These are phyloP conservation scores for Cladosporium sp. DNA, from an alignment of 2,329 filamentous ascomycete species.

Conservation along the genomic window DNA sequence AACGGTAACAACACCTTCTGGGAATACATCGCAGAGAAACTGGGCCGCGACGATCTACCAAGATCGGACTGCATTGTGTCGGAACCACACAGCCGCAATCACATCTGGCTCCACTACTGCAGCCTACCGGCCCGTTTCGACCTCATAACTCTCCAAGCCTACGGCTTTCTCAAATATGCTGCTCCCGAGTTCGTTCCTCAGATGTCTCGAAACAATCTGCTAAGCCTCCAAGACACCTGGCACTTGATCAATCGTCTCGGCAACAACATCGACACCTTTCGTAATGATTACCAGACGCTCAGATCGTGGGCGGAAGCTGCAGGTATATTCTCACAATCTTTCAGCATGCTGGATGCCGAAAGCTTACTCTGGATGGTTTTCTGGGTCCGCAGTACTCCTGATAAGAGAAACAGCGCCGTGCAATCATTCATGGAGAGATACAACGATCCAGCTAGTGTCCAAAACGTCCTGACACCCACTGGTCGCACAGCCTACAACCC, in stretches of 20 bases:
- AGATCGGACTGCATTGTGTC: constrained; percentile 1
- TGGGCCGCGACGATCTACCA: constrained; percentile 12
- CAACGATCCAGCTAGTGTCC: background rate
- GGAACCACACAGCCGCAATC: background rate
- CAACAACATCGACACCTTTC: background rate
- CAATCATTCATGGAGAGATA: background rate
- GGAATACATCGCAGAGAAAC: constrained; percentile 16
- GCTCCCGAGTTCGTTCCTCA: background rate
- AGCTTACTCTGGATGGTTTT: constrained; percentile 6
- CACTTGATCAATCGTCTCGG: background rate
- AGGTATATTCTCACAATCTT: constrained; percentile 7
- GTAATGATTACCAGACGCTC: background rate
- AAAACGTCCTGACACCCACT: background rate
- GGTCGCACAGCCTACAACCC: background rate
- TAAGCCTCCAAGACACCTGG: background rate
- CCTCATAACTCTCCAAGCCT: background rate
- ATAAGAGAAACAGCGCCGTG: background rate
- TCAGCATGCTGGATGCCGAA: background rate
- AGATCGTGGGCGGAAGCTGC: constrained; percentile 5
- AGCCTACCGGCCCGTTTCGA: constrained; percentile 3
- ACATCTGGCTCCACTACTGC: constrained; percentile 11
- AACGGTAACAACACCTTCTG: constrained; percentile 20
- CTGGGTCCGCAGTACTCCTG: background rate
- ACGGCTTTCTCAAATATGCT: background rate
- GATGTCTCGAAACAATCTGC: background rate